Base-by-base conservation (phyloP, 257 asterid genomes). In the Scutellaria minor region DNA sequence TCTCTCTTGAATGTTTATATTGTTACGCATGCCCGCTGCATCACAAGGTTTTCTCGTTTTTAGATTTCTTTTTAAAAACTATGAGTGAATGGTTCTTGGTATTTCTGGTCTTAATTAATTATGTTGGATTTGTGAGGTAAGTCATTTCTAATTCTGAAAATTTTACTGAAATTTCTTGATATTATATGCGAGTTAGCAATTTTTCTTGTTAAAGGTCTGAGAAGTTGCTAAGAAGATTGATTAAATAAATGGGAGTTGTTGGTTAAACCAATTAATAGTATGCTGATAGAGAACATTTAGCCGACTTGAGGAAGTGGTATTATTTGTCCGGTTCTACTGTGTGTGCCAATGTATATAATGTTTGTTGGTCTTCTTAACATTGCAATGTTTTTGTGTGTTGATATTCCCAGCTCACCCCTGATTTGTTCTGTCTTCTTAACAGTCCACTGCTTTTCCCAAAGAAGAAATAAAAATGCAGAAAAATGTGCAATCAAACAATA, bases 391-490 rank as follows among this genome's bases (percentile, higher is more conserved):
- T 59, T 48, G 46, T 15, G 15, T 53, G 31, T 10, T 39, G 41
- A 55, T 57, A 10, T 61, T 45, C 55, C 7, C 2, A 40, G 15
- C 6, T 9, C 37, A 14, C 5, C 3, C 6, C 18, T 5, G 10
- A 10, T 6, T 40, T 42, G 15, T 50, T 35, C 13, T 47, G 9
- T 10, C 24, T 5, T 20, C 37, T 12, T 42, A 24, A 11, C 77
- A 69, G 79, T 46, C 8, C 55, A 39, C 20, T 31, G 46, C 52
- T 35, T 62, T 51, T 22, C 59, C 44, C 11, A 42, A 54, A 51
- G 42, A 73, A 48, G 14, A 41, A 58, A 42, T 40, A 37, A 41
- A 14, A n/a, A 76, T 69, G 82, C 70, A 41, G 42, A 76, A 68
- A 0, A 61, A 58, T 14, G 56, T 10, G n/a, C 14, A 47, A 12